Evolutionary conservation across 1,284 basidiomycete genomes (phyloP), one percentile per base, ranked within the genome.

Genomic region (Sporisorium exsertum): DNA sequence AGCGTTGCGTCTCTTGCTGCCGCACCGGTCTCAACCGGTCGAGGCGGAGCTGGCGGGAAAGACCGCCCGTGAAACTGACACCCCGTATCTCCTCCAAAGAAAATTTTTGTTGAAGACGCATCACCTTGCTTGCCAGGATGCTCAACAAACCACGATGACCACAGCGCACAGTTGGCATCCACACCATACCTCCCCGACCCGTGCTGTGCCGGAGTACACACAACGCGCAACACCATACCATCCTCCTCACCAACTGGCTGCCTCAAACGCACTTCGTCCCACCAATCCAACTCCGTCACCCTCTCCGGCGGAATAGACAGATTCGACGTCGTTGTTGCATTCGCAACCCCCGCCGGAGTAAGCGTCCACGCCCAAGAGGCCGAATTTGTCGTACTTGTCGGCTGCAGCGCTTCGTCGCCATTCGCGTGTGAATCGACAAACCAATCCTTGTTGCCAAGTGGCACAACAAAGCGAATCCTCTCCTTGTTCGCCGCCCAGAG

Each of bases 171-270:
- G 27, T 74, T 68, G 2, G 80, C 46, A 52, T 85, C 83, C 5
- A 78, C 49, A 4, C 74, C 78, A 8, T 67, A 75, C 9, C 83
- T 65, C 2, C 83, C 83, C 0, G 83, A 85, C 2, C 78, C 80
- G 50, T 85, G 83, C 53, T 85, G 83, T 15, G 83, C 82, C 0
- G 83, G 83, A 3, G 82, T 84, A 24, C 83, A 85, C 4, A 80
- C 59, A 18, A 70, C 58, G 3, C 64, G 58, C 18, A 64, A 35
- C 27, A n/a, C 56, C 32, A 53, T 47, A 47, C 26, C 47, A 26
- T 16, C 9, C 33, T 42, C 63, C 22, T n/a, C 42, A 26, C 8
- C 35, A 9, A 24, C 56, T 2, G 37, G 42, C 45, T 52, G 62
- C 7, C 57, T 37, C 15, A 81, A 35, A 24, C 43, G 56, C 32